phyloP scores from a whole-genome alignment of 2,329 filamentous ascomycete genomes.

The Dactylellina drechsleri region DNA sequence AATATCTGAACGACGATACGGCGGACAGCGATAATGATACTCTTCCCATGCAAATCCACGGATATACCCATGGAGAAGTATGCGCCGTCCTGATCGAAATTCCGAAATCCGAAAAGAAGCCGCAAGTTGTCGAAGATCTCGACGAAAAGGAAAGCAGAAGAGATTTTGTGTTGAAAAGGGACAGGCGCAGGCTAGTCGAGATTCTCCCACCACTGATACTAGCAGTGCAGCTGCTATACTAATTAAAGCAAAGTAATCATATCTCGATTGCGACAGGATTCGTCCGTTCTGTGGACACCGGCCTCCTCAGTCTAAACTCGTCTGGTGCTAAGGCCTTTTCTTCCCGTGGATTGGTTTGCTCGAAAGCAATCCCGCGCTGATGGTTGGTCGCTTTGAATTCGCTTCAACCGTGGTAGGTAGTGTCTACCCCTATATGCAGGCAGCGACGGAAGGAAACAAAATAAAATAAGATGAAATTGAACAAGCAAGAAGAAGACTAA shows the following conservation, averaged over 20 bases:
- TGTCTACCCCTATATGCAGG: slow-evolving; percentile 51
- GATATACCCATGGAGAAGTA: neutral
- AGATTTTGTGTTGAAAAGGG: neutral
- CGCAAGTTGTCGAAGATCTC: neutral
- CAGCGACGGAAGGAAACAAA: slow-evolving; percentile 28
- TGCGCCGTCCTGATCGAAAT: no score
- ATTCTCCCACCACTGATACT: no score
- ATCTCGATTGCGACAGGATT: slow-evolving; percentile 2
- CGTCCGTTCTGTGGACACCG: neutral
- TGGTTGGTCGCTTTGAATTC: slow-evolving; percentile 25
- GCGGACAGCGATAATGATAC: slow-evolving; percentile 9
- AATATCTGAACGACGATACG: slow-evolving; percentile 19
- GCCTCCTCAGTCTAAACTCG: neutral
- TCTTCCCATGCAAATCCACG: slow-evolving; percentile 12
- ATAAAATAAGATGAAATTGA: slow-evolving; percentile 5
- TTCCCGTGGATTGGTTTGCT: slow-evolving; percentile 2
- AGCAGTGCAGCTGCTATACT: no score
- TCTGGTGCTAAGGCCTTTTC: slow-evolving; percentile 5
- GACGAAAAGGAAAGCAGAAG: no score
- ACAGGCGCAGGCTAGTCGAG: no score
- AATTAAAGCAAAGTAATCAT: no score
- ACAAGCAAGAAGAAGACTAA: neutral
- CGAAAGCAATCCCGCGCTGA: neutral
- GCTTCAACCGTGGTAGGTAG: slow-evolving; percentile 1
- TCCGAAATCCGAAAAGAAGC: neutral